These are phyloP conservation scores for Tetrahymena malaccensis DNA, from an alignment of 73 alveolate genomes.

Conservation along the genomic window DNA sequence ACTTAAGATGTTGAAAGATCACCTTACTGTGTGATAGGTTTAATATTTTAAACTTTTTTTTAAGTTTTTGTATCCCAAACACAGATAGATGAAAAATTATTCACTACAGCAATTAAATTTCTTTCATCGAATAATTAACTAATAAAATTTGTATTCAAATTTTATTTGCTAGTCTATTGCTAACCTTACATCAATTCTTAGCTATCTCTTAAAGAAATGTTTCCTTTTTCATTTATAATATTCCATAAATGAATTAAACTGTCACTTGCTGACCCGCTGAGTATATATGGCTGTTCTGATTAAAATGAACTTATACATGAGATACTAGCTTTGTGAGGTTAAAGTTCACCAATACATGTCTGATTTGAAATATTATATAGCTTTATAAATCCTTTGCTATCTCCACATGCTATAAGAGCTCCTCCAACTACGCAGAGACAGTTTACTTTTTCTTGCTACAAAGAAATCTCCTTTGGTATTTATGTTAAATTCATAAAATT, in stretches of 20 bases:
- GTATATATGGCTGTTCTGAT: not conserved
- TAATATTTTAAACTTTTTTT: not conserved
- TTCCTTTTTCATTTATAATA: not conserved
- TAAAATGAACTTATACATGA: not conserved
- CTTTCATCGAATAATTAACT: not conserved
- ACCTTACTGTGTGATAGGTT: not conserved
- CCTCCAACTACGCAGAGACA: not conserved
- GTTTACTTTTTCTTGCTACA: not conserved
- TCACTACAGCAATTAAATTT: not conserved
- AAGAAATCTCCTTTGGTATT: not conserved
- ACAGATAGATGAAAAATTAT: not conserved
- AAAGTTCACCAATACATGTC: not conserved
- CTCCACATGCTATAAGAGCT: not conserved
- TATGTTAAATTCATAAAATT: not conserved
- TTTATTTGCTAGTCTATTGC: not conserved
- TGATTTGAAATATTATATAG: not conserved
- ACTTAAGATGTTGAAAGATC: not conserved
- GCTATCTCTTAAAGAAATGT: not conserved
- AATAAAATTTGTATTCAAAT: not conserved
- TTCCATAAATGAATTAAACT: not conserved
- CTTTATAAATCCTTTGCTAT: not conserved
- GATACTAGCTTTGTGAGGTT: not conserved
- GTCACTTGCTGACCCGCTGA: not conserved
- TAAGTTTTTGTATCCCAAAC: not conserved
- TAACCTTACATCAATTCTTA: not conserved